Base-by-base conservation (phyloP, 1,284 basidiomycete species). In the Leucoagaricus sp. region DNA sequence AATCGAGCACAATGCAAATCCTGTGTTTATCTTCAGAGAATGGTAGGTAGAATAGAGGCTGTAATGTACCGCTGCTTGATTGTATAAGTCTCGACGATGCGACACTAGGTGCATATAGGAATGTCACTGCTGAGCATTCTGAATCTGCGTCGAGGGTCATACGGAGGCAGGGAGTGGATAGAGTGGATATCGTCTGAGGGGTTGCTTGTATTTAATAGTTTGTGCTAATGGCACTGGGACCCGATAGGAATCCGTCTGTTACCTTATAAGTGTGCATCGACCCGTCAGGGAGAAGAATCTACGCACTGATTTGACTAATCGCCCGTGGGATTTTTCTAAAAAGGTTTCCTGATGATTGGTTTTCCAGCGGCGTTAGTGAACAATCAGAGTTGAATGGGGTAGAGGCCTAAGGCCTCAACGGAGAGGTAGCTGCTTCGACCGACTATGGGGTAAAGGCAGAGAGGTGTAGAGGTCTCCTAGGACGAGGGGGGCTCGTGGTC, bases 271-370 rank as follows among this genome's bases (percentile, higher is more conserved):
- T 29, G 23, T 15, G 15, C n/a, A 26, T 25, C 45, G 26, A 46
- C 45, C 45, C 44, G 25, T 46, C 45, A 46, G 45, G 45, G 45
- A 46, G 13, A n/a, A n/a, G n/a, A n/a, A n/a, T n/a, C n/a, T n/a
- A n/a, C n/a, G n/a, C n/a, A n/a, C n/a, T n/a, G n/a, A n/a, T n/a
- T 13, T 26, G 25, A 21, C 28, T 15, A 28, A 46, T 17, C 45
- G 28, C 21, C 13, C 45, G 45, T 46, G 45, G 45, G 45, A 46
- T 46, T 4, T 46, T 13, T 38, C n/a, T n/a, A n/a, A n/a, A 9
- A 3, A 19, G 3, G 3, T 21, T 25, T 25, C n/a, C 44, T 25
- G 44, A 26, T 23, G 10, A 45, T 28, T 25, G 15, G 21, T 28
- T 25, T 45, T 26, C 10, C 44, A 45, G 44, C 9, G 8, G 12